These are phyloP conservation scores for Sugiyamaella mastotermitis DNA, from an alignment of 805 yeast genomes.

Conservation along the genomic window DNA sequence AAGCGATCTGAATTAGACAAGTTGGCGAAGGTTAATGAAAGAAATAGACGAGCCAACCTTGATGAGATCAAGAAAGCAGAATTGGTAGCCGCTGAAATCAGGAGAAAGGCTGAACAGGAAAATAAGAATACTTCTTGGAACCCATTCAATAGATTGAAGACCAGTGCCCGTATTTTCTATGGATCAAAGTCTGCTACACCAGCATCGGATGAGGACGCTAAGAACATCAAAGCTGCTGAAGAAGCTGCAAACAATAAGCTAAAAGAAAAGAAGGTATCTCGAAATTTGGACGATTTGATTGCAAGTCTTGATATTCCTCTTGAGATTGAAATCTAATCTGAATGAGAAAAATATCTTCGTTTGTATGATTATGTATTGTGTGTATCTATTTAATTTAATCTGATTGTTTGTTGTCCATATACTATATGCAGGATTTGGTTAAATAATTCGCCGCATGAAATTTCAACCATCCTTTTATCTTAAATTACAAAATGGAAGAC, in stretches of 20 bases:
- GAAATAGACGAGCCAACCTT: conserved; percentile 79
- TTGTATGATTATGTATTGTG: too few species aligned
- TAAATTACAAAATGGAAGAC: too few species aligned
- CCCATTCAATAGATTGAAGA: conserved; percentile 86
- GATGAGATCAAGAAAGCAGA: conserved; percentile 77
- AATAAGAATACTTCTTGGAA: conserved; percentile 42
- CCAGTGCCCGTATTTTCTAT: conserved; percentile 80
- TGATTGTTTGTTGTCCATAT: too few species aligned
- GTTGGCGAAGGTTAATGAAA: conserved; percentile 69
- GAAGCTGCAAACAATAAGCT: conserved; percentile 39
- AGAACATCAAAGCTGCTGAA: conserved; percentile 48
- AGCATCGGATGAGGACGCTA: conserved; percentile 31
- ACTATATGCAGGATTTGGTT: too few species aligned
- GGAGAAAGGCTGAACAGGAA: conserved; percentile 34
- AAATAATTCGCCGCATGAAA: too few species aligned
- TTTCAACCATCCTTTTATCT: too few species aligned
- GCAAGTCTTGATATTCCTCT: conserved; percentile 32
- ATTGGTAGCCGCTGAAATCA: conserved; percentile 50
- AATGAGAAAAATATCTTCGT: too few species aligned
- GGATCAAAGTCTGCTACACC: conserved; percentile 35
- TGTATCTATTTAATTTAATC: too few species aligned
- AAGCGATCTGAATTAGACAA: conserved; percentile 28
- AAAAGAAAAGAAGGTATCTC: conserved; percentile 30
- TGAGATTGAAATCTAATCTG: conserved; percentile 30
- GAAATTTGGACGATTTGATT: conserved; percentile 33